Evolutionary conservation across 768 basidiomycete genomes (phyloP).

Genomic region (Suillus tomentosus): DNA sequence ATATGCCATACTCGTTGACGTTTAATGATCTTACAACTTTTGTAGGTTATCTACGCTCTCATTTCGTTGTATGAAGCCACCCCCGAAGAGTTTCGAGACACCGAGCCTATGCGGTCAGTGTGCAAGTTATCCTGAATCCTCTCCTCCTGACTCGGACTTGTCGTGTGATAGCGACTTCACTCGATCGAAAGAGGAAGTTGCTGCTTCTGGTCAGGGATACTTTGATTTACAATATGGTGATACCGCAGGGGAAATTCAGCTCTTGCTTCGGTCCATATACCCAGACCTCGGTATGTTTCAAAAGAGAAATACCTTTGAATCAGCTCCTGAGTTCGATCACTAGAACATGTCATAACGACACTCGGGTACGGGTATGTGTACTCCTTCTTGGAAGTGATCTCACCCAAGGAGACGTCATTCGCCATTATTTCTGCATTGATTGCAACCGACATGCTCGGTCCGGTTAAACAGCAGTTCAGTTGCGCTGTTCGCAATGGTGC

Average conservation of each 20-base stretch:
- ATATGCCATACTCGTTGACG: neutral
- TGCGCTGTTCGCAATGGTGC: constrained; percentile 60
- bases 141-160: neutral
- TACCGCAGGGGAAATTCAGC: constrained; percentile 49
- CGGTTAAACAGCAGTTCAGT: constrained; percentile 63
- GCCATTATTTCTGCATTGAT: constrained; percentile 61
- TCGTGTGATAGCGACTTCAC: constrained; percentile 35
- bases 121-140: neutral
- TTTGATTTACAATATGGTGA: constrained; percentile 59
- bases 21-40: neutral
- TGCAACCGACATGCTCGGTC: constrained; percentile 59
- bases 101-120: constrained; percentile 45
- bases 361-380: constrained; percentile 63
- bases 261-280: constrained; percentile 50
- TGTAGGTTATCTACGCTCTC: constrained; percentile 54
- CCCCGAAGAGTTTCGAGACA: constrained; percentile 54
- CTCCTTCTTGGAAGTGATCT: constrained; percentile 46
- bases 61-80: constrained; percentile 50
- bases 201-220: constrained; percentile 41
- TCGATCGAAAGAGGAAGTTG: constrained; percentile 45
- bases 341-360: constrained; percentile 57
- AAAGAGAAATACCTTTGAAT: neutral
- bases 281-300: constrained; percentile 60
- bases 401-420: constrained; percentile 58
- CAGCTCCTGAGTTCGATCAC: constrained; percentile 5